Base-by-base conservation (phyloP, 2,329 filamentous ascomycete species). In the Scedosporium apiospermum region DNA sequence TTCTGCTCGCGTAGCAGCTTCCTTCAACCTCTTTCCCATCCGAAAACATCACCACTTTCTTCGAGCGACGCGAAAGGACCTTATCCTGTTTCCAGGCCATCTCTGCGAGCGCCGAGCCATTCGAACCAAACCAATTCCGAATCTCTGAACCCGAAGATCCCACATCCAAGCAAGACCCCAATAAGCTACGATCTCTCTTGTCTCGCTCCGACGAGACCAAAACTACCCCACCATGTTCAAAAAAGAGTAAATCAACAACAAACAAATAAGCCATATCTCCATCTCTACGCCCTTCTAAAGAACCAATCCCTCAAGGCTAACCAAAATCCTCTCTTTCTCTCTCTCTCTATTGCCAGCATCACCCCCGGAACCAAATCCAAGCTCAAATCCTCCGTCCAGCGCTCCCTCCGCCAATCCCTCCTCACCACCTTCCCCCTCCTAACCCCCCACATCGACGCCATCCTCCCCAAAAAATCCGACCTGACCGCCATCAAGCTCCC, bases 311-410 rank as follows among this genome's bases (percentile, higher is more conserved):
- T 65, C 58, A 58, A 10, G 34, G 58, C 67, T 70, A 67, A 72
- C 66, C 61, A 34, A 41, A 21, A 64, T n/a, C 5, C 23, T 57
- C 53, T 57, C 23, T 57, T n/a, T 12, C 23, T 57, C 53, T 57
- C 23, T 57, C 53, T 57, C 53, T 57, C 23, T 5, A 42, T 59
- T 21, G 18, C 34, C 71, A 93, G 90, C 68, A 87, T 96, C 74
- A 80, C 86, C 70, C 78, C 88, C 27, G 86, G 89, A 67, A 88
- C 90, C 63, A 96, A 95, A 79, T 91, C 92, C 69, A 98, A 98
- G 82, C 91, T 98, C 76, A 99, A 98, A 79, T 97, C 93, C 67
- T 96, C 92, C 26, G 91, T 91, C 63, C 93, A 97, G 80, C 90
- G 95, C 71, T 85, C 81, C 66, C 88, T 99, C 69, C 90, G 95